Evolutionary conservation across 495 filamentous ascomycete species (phyloP).

Genomic region (Tuber brumale): DNA sequence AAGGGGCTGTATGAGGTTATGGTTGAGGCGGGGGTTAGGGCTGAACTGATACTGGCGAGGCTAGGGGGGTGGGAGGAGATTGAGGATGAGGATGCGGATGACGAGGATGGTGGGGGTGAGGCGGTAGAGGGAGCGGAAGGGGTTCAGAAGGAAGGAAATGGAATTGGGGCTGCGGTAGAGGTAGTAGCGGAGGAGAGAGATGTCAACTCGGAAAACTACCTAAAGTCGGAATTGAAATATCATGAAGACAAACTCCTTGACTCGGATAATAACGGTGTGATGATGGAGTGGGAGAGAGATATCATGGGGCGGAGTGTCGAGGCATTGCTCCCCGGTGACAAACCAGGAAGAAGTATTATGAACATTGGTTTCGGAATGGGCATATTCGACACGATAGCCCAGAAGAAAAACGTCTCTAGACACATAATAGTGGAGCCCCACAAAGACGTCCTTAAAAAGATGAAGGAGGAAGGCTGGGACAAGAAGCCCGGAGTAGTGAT

Average conservation of each 20-base stretch:
- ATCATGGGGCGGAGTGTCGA: conserved; percentile 78
- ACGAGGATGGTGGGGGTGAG: conserved; percentile 47
- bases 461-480: conserved; percentile 59
- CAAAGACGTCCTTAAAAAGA: conserved; percentile 65
- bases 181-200: conserved; percentile 14
- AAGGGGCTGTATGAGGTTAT: conserved; percentile 72
- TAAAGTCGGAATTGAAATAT: conserved; percentile 71
- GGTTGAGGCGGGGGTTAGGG: conserved; percentile 86
- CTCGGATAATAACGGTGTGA: conserved; percentile 74
- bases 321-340: conserved; percentile 51
- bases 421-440: conserved; percentile 88
- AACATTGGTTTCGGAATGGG: conserved; percentile 97
- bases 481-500: conserved; percentile 58
- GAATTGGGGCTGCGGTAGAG: conserved; percentile 11
- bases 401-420: conserved; percentile 60
- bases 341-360: conserved; percentile 60
- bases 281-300: conserved; percentile 93
- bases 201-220: conserved; percentile 50
- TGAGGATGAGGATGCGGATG: conserved; percentile 55
- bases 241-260: conserved; percentile 65
- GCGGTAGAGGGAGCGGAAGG: conserved; percentile 32
- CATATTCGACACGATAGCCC: conserved; percentile 82
- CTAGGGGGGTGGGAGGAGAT: conserved; percentile 73
- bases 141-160: conserved; percentile 14
- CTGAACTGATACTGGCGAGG: conserved; percentile 73